These are phyloP conservation scores for Serendipita vermifera DNA, from an alignment of 768 basidiomycete genomes.

Conservation along the genomic window DNA sequence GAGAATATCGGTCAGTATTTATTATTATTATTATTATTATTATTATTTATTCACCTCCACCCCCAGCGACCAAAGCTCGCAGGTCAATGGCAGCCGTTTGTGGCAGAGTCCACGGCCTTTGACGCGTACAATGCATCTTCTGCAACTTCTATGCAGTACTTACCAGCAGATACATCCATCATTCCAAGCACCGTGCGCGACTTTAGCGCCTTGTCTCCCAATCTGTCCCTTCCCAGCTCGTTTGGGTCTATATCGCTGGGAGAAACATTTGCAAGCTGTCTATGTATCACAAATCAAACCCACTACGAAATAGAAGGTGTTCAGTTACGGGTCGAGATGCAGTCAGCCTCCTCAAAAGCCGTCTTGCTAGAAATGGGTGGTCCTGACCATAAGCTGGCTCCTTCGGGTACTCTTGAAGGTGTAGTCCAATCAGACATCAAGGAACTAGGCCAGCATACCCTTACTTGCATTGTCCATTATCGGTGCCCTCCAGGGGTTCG, in stretches of 20 bases:
- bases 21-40: background rate
- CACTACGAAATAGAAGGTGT: conserved; percentile 49
- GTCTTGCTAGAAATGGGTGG: conserved; percentile 53
- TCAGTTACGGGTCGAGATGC: conserved; percentile 67
- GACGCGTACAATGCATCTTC: conserved; percentile 71
- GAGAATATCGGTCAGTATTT: conserved; percentile 63
- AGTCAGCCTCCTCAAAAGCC: conserved; percentile 58
- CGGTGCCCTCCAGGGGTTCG: conserved; percentile 49
- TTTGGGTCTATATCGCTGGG: conserved; percentile 84
- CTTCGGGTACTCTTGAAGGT: conserved; percentile 46
- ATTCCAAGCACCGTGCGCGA: conserved; percentile 79
- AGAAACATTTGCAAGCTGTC: conserved; percentile 71
- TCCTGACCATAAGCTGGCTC: conserved; percentile 32
- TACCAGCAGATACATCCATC: conserved; percentile 44
- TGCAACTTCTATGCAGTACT: conserved; percentile 62
- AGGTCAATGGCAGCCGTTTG: conserved; percentile 75
- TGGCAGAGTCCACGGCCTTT: conserved; percentile 68
- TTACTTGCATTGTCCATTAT: conserved; percentile 77
- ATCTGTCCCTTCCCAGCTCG: conserved; percentile 67
- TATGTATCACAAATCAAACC: conserved; percentile 73
- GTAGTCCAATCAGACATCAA: conserved; percentile 82
- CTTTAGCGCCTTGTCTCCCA: conserved; percentile 61
- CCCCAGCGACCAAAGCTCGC: conserved; percentile 59
- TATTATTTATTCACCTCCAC: background rate
- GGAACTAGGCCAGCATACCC: conserved; percentile 81